Evolutionary conservation across 768 basidiomycete genomes (phyloP).

Genomic region (Scleroderma bovista): DNA sequence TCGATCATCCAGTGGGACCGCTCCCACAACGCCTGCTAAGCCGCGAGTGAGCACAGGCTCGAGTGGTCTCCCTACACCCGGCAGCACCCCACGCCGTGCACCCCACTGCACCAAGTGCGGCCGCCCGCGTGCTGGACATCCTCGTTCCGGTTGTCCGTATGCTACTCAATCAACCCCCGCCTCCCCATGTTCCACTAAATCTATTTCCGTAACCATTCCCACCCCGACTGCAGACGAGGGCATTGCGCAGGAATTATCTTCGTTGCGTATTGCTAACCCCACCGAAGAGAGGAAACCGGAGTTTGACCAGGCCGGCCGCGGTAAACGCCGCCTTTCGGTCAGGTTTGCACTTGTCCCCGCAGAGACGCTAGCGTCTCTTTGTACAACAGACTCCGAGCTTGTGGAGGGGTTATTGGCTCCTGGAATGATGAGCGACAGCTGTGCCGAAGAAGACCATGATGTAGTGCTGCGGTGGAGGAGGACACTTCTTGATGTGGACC

Average conservation of each 20-base stretch:
- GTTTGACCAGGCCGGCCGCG: constrained; percentile 1
- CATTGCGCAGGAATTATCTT: constrained; percentile 40
- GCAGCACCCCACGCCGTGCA: constrained; percentile 42
- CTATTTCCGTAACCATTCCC: background rate
- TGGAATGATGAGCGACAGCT: constrained; percentile 30
- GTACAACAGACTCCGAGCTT: constrained; percentile 40
- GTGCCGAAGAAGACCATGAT: constrained; percentile 19
- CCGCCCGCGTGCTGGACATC: constrained; percentile 52
- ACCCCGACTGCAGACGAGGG: constrained; percentile 15
- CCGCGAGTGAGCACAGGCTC: constrained; percentile 9
- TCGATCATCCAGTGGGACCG: constrained; percentile 18
- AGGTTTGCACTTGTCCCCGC: constrained; percentile 27
- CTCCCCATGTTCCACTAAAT: constrained; percentile 11
- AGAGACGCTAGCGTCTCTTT: constrained; percentile 47
- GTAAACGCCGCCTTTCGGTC: constrained; percentile 25
- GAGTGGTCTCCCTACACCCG: constrained; percentile 17
- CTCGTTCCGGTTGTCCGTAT: constrained; percentile 56
- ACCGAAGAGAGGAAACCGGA: constrained; percentile 11
- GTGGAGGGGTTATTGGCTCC: constrained; percentile 43
- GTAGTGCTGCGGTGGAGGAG: constrained; percentile 24
- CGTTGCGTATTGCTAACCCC: constrained; percentile 37
- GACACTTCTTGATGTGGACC: constrained; percentile 28
- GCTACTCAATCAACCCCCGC: constrained; percentile 24
- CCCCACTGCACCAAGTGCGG: constrained; percentile 54
- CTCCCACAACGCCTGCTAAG: constrained; percentile 26